A percentile compares a stretch with the other conserved stretches of the same genome.
These are phyloP conservation scores for Aspergillus bombycis DNA, from an alignment of 2,329 filamentous ascomycete species.

Conservation along the genomic window DNA sequence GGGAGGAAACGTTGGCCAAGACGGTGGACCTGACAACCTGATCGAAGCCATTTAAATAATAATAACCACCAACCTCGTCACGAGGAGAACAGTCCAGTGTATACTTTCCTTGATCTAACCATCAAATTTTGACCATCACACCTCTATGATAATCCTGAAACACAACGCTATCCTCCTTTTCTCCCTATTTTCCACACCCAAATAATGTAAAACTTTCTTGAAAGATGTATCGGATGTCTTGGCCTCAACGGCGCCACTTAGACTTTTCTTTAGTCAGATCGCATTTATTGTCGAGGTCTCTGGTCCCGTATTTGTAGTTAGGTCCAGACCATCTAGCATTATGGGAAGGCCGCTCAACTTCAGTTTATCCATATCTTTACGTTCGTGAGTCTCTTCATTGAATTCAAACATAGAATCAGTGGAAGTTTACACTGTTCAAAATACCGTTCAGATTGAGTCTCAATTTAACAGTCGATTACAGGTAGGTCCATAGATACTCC, in stretches of 20 bases:
- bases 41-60: neutral
- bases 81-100: no score
- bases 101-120: no score
- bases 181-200: no score
- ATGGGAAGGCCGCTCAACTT: neutral
- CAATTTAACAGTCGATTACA: neutral
- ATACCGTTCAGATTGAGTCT: neutral
- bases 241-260: neutral
- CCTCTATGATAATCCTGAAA: no score
- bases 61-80: no score
- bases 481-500: slow-evolving; percentile 59
- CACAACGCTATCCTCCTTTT: no score
- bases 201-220: no score
- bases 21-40: neutral
- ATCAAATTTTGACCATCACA: no score
- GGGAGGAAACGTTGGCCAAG: neutral
- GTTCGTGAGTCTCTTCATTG: neutral
- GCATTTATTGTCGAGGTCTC: neutral
- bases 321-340: no score
- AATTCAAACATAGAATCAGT: no score
- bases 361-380: neutral
- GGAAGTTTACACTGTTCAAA: neutral
- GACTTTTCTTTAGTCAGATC: neutral
- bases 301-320: no score
- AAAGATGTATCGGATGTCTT: no score